Conservation (phyloP, 176 grass and related monocot species). For the Sorghum bicolor region Sorghum_bicolor_NCBIv3 NC_012872.2:5564001-5564500, state of each 20-base stretch:
- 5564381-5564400: background rate
- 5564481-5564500: background rate
- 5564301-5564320: background rate
- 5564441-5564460: background rate
- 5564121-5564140: background rate
- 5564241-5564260: conserved; percentile 60
- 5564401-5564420: background rate
- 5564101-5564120: conserved; percentile 4
- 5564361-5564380: background rate
- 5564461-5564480: background rate
- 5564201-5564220: background rate
- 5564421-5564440: background rate
- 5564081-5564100: conserved; percentile 62
- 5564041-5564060: conserved; percentile 63
- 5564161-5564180: background rate
- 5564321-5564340: background rate
- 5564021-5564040: conserved; percentile 37
- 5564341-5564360: background rate
- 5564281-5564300: conserved; percentile 24
- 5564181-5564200: background rate
- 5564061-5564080: conserved; percentile 52
- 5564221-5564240: conserved; percentile 34
- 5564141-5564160: background rate
- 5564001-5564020: background rate
- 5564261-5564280: conserved; percentile 45